Evolutionary conservation across 805 yeast genomes (phyloP).

Genomic region (Candida insectorum): DNA sequence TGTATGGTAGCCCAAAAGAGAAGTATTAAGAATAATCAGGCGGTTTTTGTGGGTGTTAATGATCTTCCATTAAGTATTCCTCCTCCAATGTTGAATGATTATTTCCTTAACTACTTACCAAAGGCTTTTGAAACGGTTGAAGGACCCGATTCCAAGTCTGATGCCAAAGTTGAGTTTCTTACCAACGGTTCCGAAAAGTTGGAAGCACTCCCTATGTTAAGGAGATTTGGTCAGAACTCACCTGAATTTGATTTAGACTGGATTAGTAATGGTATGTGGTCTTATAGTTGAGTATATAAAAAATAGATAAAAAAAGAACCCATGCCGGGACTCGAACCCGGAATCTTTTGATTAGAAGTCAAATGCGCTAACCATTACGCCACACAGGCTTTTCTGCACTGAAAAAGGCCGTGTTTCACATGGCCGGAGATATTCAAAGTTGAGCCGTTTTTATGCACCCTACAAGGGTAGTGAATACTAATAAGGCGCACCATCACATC

Average conservation of each 20-base stretch:
- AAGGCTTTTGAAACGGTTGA: conserved; percentile 13
- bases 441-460: too few species aligned
- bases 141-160: conserved; percentile 8
- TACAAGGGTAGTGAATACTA: too few species aligned
- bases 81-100: conserved; percentile 33
- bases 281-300: conserved; percentile 17
- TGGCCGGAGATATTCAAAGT: too few species aligned
- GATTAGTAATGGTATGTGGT: conserved; percentile 31
- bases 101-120: conserved; percentile 29
- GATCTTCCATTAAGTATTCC: conserved; percentile 35
- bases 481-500: too few species aligned
- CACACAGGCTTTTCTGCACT: too few species aligned
- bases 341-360: conserved; percentile 65
- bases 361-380: conserved; percentile 69
- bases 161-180: conserved; percentile 19
- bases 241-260: conserved; percentile 35
- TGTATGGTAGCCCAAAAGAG: conserved; percentile 23
- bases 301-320: conserved; percentile 21
- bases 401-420: too few species aligned
- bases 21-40: conserved; percentile 6
- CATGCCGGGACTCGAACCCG: conserved; percentile 60
- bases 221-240: conserved; percentile 24
- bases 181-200: conserved; percentile 16
- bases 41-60: conserved; percentile 23
- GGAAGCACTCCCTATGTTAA: conserved; percentile 32